Base-by-base conservation (phyloP, 352 stramenopile genomes). In the Phytophthora meadii region DNA sequence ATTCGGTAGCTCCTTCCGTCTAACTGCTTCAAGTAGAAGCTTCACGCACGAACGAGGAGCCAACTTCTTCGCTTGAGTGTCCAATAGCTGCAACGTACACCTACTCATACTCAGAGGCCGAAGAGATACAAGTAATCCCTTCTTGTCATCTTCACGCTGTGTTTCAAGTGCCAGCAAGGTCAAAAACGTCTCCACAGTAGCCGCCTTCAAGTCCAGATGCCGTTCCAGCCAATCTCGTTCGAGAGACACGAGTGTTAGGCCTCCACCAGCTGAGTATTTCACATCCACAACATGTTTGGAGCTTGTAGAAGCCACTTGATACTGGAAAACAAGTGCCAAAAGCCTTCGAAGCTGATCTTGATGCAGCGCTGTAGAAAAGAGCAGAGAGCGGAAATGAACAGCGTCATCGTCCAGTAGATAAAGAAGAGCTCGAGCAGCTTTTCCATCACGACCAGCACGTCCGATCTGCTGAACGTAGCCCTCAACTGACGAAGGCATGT, bases 381-480 rank as follows among this genome's bases (percentile, higher is more conserved):
- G 59, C 30, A 95, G 62, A 19, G 84, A 93, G 3, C 85, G 82
- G 55, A 92, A 94, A 14, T 81, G 76, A 9, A 77, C 62, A 4
- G 88, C 84, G 46, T 95, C 87, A 41, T 89, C 70, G n/a, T 75
- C 52, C 6, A 92, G 58, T 3, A 94, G 53, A 51, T 89, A 92
- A 2, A 95, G 68, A 12, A 90, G 39, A 3, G 81, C 82, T 8
- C 57, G 76, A 2, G 94, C 88, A n/a, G 57, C 32, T 45, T 97
- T 92, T 0, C 96, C 96, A 69, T 99, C 96, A 39, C 97, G 82
- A 32, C 97, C 97, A 30, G 97, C 97, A 52, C 97, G 87, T 5
- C 97, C 97, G 47, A 98, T 92, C 65, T 99, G 96, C 79, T 99
- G 97, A 51, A 99, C 98, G 76, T 99, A 99, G 67, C 99, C 96